Evolutionary conservation across 2,329 filamentous ascomycete species (phyloP).

Genomic region (Colletotrichum sp.): DNA sequence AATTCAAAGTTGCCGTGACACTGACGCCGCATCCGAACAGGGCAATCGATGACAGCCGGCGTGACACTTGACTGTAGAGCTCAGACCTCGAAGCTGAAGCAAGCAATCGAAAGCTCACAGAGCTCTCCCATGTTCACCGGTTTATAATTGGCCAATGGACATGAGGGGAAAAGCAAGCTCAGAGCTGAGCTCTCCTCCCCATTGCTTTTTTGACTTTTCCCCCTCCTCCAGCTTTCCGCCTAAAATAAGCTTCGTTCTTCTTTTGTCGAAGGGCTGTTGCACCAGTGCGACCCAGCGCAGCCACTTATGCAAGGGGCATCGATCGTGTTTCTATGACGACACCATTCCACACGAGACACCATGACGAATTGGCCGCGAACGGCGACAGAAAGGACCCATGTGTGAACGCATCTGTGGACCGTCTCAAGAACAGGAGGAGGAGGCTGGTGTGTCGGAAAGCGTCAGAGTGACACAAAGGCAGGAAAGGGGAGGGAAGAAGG

Average conservation of each 20-base stretch:
- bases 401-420: constrained; percentile 11
- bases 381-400: background rate
- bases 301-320: constrained; percentile 24
- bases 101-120: background rate
- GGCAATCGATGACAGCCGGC: background rate
- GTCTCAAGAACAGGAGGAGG: background rate
- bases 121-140: background rate
- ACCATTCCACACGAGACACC: constrained; percentile 19
- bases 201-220: background rate
- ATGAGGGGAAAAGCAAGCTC: background rate
- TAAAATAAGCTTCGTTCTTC: background rate
- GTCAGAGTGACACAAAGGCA: background rate
- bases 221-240: background rate
- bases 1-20: background rate
- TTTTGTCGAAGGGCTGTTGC: background rate
- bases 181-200: background rate
- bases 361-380: constrained; percentile 17
- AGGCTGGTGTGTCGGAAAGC: background rate
- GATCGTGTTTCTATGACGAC: constrained; percentile 21
- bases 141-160: constrained; percentile 5
- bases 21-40: background rate
- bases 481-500: background rate
- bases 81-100: background rate
- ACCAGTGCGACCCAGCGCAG: background rate
- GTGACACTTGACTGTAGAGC: background rate